phyloP scores from a whole-genome alignment of 345 rosid genomes.

The Arabidopsis arenosa region DNA sequence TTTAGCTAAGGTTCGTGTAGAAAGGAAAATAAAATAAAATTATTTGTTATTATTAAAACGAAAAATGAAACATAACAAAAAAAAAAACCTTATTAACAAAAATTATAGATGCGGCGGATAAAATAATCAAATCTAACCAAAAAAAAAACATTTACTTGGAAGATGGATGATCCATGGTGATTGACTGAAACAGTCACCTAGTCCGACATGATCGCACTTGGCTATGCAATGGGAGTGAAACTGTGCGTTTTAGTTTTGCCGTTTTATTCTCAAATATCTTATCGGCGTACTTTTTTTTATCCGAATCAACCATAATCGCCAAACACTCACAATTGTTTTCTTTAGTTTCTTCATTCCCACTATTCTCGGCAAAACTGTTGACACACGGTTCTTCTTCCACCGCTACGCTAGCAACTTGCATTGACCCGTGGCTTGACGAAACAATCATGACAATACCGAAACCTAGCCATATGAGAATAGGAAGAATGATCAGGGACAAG shows the following conservation, averaged over 20 bases:
- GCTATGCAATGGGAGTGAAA: constrained; percentile 22
- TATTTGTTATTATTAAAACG: neutral
- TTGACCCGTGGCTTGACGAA: constrained; percentile 6
- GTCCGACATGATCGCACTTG: constrained; percentile 34
- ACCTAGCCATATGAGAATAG: constrained; percentile 14
- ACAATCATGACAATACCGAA: neutral
- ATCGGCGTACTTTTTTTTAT: neutral
- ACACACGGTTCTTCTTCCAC: neutral
- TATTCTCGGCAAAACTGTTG: neutral
- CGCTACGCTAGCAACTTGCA: constrained; percentile 2
- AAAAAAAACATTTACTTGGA: too few relatives aligned
- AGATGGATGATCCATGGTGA: constrained; percentile 15
- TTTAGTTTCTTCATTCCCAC: neutral
- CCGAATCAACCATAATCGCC: constrained; percentile 19
- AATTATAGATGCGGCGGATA: neutral
- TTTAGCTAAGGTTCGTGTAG: neutral
- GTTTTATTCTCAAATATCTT: neutral
- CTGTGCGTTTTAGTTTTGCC: constrained; percentile 28
- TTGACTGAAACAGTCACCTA: constrained; percentile 15
- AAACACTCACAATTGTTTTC: constrained; percentile 3
- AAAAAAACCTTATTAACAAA: too few relatives aligned
- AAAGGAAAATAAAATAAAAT: neutral
- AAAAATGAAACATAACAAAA: neutral
- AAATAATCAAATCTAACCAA: neutral
- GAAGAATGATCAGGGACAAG: constrained; percentile 18